These are phyloP conservation scores for Xylaria digitata DNA, from an alignment of 2,329 filamentous ascomycete genomes.

Conservation along the genomic window DNA sequence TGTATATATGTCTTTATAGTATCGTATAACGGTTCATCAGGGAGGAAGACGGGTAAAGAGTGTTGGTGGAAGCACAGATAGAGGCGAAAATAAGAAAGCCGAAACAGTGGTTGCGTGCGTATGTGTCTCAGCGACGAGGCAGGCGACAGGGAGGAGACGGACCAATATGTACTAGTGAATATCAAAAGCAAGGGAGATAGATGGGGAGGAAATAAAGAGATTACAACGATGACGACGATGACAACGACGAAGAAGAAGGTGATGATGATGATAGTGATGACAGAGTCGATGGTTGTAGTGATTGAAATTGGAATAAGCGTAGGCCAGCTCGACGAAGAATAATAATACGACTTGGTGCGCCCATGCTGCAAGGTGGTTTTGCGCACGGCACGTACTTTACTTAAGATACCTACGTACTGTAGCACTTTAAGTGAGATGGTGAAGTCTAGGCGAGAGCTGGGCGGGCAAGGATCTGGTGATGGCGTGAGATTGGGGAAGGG, in stretches of 20 bases:
- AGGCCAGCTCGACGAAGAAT: neutral
- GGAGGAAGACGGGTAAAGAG: neutral
- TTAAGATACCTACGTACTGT: neutral
- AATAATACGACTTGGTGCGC: constrained; percentile 13
- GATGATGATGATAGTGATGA: neutral
- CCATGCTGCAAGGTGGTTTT: constrained; percentile 16
- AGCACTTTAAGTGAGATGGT: too few species aligned
- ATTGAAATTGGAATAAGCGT: neutral
- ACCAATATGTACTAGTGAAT: neutral
- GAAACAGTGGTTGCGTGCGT: neutral
- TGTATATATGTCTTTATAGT: constrained; percentile 5
- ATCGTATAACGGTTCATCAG: constrained; percentile 12
- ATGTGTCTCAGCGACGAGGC: constrained; percentile 8
- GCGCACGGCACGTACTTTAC: constrained; percentile 15
- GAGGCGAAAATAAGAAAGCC: constrained; percentile 7
- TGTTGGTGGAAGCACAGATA: constrained; percentile 3
- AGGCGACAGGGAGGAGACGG: constrained; percentile 16
- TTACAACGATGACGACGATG: neutral
- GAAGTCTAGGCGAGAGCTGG: constrained; percentile 3
- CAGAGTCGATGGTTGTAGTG: neutral
- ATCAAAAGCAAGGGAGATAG: neutral
- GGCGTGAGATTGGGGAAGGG: constrained; percentile 27
- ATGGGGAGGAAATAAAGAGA: neutral
- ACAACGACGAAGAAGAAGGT: neutral
- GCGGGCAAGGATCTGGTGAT: constrained; percentile 23